These are phyloP conservation scores for Boeremia lycopersici DNA, from an alignment of 2,329 filamentous ascomycete species.

Conservation along the genomic window DNA sequence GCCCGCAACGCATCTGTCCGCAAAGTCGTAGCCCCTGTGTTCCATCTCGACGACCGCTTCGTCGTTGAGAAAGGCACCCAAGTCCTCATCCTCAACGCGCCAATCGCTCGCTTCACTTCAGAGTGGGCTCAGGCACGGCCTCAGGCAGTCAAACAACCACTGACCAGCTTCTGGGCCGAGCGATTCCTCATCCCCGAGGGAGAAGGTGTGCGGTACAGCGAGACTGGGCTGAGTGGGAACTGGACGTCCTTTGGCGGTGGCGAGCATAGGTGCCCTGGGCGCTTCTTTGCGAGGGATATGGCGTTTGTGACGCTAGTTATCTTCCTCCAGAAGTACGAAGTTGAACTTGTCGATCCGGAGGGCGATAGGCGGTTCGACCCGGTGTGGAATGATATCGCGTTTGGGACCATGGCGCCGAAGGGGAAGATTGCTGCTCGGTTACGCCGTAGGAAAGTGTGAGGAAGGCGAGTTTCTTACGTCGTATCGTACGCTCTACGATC, in stretches of 20 bases:
- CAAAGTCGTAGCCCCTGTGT: conserved; percentile 9
- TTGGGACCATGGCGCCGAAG: conserved; percentile 1
- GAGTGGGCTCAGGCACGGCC: conserved; percentile 8
- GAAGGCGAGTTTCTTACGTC: too few relatives aligned
- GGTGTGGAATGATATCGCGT: background rate
- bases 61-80: conserved; percentile 15
- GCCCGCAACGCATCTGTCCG: conserved; percentile 12
- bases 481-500: too few relatives aligned
- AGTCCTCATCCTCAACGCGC: conserved; percentile 18
- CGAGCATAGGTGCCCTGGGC: conserved; percentile 25
- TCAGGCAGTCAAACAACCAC: background rate
- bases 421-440: conserved; percentile 1
- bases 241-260: conserved; percentile 27
- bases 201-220: conserved; percentile 17
- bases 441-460: background rate
- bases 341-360: background rate
- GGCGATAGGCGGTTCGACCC: background rate
- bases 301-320: conserved; percentile 12
- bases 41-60: conserved; percentile 21
- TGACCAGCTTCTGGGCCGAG: conserved; percentile 23
- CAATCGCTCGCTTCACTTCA: conserved; percentile 10
- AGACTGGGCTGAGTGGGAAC: conserved; percentile 19
- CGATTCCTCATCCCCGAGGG: conserved; percentile 11
- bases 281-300: conserved; percentile 25
- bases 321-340: background rate